Conservation (phyloP, 257 asterid genomes). For the Ehretia macrophylla region DNA sequence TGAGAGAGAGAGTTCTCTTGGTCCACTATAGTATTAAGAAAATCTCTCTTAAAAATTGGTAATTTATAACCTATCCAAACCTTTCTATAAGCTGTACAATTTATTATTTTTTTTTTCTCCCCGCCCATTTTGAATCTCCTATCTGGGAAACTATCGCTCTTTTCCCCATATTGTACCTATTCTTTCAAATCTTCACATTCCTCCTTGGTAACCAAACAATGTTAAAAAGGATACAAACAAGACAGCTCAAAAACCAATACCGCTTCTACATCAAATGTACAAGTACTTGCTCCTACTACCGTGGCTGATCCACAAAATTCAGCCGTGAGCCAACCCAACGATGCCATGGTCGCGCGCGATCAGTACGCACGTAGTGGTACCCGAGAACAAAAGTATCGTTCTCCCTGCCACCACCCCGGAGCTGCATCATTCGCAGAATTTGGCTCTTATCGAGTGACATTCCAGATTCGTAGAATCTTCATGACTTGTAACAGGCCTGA, state of each 20-base stretch:
- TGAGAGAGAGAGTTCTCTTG: too few relatives aligned
- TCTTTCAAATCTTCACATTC: constrained; percentile 45
- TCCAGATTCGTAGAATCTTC: constrained; percentile 32
- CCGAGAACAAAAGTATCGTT: background rate
- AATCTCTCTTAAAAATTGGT: constrained; percentile 13
- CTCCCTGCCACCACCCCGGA: background rate
- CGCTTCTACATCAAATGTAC: constrained; percentile 36
- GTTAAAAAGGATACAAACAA: constrained; percentile 14
- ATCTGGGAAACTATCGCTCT: constrained; percentile 33
- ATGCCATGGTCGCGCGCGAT: background rate
- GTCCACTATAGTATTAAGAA: too few relatives aligned
- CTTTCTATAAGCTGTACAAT: constrained; percentile 62
- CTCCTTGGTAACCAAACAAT: too few relatives aligned
- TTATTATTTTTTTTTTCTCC: constrained; percentile 42
- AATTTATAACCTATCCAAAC: constrained; percentile 25
- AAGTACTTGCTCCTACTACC: constrained; percentile 23
- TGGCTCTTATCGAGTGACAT: constrained; percentile 5
- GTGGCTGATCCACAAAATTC: constrained; percentile 59
- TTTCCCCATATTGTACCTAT: constrained; percentile 36
- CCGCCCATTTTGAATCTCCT: constrained; percentile 37
- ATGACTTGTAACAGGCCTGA: background rate
- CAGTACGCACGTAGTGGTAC: background rate
- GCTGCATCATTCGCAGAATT: background rate
- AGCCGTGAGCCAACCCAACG: constrained; percentile 35
- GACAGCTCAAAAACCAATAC: constrained; percentile 21